Conservation (phyloP, 1,139 yeast species). For the Debaryomyces nepalensis region DNA sequence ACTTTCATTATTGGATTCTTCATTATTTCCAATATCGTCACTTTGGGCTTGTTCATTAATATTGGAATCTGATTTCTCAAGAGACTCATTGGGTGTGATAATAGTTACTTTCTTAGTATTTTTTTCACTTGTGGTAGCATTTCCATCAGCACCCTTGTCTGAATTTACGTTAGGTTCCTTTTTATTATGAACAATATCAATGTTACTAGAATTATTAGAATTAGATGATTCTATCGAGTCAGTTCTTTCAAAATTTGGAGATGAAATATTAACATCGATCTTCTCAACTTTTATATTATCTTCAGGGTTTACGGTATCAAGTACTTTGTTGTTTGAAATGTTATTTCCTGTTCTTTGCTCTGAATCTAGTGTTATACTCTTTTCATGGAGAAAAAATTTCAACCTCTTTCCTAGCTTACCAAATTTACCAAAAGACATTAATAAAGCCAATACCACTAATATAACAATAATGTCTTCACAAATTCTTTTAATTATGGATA, state of each 20-base stretch:
- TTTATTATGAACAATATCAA: not conserved
- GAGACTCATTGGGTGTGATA: slow-evolving; percentile 28
- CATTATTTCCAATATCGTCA: too few relatives aligned
- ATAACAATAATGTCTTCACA: slow-evolving; percentile 56
- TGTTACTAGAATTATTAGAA: not conserved
- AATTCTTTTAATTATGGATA: slow-evolving; percentile 34
- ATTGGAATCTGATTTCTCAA: slow-evolving; percentile 17
- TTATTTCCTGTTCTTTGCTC: slow-evolving; percentile 1
- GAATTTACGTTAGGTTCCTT: not conserved
- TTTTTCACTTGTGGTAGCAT: not conserved
- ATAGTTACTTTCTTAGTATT: slow-evolving; percentile 32
- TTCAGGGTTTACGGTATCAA: not conserved
- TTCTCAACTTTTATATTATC: not conserved
- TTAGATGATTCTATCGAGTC: not conserved
- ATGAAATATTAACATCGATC: not conserved
- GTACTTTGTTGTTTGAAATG: slow-evolving; percentile 1
- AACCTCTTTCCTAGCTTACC: slow-evolving; percentile 25
- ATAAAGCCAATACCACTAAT: slow-evolving; percentile 32
- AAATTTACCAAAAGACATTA: slow-evolving; percentile 43
- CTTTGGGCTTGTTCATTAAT: too few relatives aligned
- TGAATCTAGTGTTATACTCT: not conserved
- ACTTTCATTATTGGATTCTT: not conserved
- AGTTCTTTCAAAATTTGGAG: slow-evolving; percentile 6
- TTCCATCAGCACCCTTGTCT: not conserved
- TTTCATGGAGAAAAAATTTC: slow-evolving; percentile 22